Evolutionary conservation across 352 stramenopile species (phyloP).

Genomic region (Thalassiosira mediterranea): DNA sequence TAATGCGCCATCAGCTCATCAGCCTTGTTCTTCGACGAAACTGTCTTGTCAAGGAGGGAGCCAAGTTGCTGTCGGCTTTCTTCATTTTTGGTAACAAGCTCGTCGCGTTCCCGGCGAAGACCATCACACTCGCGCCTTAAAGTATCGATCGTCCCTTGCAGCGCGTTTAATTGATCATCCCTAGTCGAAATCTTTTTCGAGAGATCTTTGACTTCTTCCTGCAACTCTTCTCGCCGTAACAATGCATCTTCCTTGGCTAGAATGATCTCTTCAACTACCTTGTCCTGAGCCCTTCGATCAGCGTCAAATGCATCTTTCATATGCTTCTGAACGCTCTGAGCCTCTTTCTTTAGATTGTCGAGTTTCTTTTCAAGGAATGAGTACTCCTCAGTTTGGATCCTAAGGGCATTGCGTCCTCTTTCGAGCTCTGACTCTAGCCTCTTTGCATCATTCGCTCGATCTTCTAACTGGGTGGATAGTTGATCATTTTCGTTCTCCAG

Average conservation of each 20-base stretch:
- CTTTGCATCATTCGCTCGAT: constrained; percentile 12
- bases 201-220: constrained; percentile 21
- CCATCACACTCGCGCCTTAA: constrained; percentile 23
- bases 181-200: constrained; percentile 15
- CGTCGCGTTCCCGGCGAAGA: constrained; percentile 14
- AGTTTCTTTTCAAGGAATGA: constrained; percentile 25
- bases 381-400: constrained; percentile 25
- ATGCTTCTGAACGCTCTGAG: constrained; percentile 24
- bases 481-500: constrained; percentile 40
- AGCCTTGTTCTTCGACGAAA: constrained; percentile 32
- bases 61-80: constrained; percentile 16
- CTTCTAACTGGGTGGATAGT: constrained; percentile 12
- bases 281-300: constrained; percentile 36
- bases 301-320: constrained; percentile 37
- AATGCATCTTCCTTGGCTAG: constrained; percentile 31
- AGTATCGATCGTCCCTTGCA: constrained; percentile 14
- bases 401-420: constrained; percentile 9
- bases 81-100: constrained; percentile 28
- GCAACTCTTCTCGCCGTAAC: constrained; percentile 18
- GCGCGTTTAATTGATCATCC: constrained; percentile 18
- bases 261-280: constrained; percentile 32
- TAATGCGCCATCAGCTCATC: constrained; percentile 54
- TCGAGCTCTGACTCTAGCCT: constrained; percentile 25
- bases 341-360: constrained; percentile 22
- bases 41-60: constrained; percentile 15